These are phyloP conservation scores for Blastocladiella britannica DNA, from an alignment of 192 early-diverging fungal species.

Conservation along the genomic window DNA sequence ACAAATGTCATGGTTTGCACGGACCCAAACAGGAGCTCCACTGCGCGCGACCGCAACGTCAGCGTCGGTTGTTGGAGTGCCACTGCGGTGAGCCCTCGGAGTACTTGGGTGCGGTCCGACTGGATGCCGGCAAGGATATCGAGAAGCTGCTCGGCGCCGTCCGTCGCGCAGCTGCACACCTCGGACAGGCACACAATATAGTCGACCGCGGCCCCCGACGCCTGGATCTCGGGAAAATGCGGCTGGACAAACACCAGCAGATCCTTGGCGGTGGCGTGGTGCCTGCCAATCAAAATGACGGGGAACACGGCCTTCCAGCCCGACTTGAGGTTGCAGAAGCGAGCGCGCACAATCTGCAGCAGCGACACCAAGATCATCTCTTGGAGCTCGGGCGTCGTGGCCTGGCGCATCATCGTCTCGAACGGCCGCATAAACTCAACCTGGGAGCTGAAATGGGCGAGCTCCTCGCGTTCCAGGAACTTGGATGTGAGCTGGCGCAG, in stretches of 20 bases:
- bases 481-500: conserved; percentile 36
- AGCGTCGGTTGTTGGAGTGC: too few relatives aligned
- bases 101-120: too few relatives aligned
- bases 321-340: conserved; percentile 52
- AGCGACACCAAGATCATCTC: conserved; percentile 52
- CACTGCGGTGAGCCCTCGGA: too few relatives aligned
- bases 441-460: conserved; percentile 33
- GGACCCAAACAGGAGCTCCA: too few relatives aligned
- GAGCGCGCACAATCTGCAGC: conserved; percentile 46
- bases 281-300: conserved; percentile 26
- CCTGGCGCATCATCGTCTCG: conserved; percentile 6
- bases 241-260: neutral
- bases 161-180: neutral
- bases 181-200: conserved; percentile 4
- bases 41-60: too few relatives aligned
- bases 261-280: neutral
- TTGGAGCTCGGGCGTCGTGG: conserved; percentile 5
- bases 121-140: too few relatives aligned
- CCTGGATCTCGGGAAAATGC: neutral
- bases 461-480: conserved; percentile 39
- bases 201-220: neutral
- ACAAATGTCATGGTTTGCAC: too few relatives aligned
- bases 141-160: too few relatives aligned
- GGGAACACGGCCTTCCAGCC: conserved; percentile 57
- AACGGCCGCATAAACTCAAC: conserved; percentile 21